These are phyloP conservation scores for Ailanthus altissimus DNA, from an alignment of 345 rosid species.

Conservation along the genomic window DNA sequence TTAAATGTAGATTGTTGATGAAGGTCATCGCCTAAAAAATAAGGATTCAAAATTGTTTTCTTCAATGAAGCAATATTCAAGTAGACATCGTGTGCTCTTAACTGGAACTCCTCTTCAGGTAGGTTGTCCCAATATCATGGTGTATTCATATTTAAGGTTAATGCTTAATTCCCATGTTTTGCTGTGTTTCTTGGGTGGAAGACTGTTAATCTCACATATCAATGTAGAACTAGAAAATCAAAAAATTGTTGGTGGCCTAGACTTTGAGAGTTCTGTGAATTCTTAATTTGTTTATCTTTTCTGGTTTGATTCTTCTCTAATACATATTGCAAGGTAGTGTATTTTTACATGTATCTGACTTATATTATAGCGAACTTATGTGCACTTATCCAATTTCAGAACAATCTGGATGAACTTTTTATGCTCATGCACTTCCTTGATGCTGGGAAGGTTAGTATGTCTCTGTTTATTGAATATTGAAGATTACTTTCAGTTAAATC, in stretches of 20 bases:
- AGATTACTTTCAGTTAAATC: slow-evolving; percentile 9
- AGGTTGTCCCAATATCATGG: slow-evolving; percentile 27
- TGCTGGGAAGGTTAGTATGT: slow-evolving; percentile 83
- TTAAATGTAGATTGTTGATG: slow-evolving; percentile 87
- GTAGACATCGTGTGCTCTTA: slow-evolving; percentile 88
- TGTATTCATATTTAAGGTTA: not conserved
- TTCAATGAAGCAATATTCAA: slow-evolving; percentile 86
- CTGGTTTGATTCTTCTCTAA: not conserved
- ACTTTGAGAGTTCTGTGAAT: not conserved
- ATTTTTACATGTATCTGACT: slow-evolving; percentile 8
- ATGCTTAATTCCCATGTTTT: slow-evolving; percentile 1
- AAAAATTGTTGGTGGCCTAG: not conserved
- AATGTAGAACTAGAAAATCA: not conserved
- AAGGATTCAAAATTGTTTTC: slow-evolving; percentile 95
- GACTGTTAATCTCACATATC: not conserved
- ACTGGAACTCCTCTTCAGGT: slow-evolving; percentile 99
- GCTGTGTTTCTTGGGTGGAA: not conserved
- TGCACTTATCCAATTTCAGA: slow-evolving; percentile 54
- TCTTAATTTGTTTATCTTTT: not conserved
- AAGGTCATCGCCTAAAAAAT: slow-evolving; percentile 98
- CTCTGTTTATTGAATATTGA: slow-evolving; percentile 8
- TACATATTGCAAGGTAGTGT: not conserved
- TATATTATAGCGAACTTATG: slow-evolving; percentile 19
- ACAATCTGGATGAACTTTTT: slow-evolving; percentile 99
- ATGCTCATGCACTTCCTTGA: slow-evolving; percentile 99